These are phyloP conservation scores for Sanghuangporus baumii DNA, from an alignment of 1,284 basidiomycete species.

Conservation along the genomic window DNA sequence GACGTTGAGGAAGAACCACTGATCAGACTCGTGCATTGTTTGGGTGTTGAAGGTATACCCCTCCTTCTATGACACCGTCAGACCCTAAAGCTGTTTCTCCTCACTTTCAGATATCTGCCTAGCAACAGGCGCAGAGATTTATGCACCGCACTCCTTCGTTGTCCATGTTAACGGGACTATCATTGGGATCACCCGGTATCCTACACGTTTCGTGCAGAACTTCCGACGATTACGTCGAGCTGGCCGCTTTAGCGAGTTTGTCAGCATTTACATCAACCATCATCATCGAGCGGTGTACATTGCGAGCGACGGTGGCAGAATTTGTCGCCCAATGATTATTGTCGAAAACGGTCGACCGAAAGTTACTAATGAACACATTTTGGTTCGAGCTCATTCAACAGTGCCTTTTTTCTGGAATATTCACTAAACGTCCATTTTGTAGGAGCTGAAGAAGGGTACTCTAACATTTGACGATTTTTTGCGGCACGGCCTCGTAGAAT, in stretches of 20 bases:
- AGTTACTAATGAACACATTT: conserved; percentile 80
- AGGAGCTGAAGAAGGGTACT: conserved; percentile 77
- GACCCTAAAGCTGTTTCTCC: conserved; percentile 15
- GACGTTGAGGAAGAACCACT: conserved; percentile 97
- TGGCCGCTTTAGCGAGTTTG: conserved; percentile 92
- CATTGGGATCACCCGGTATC: conserved; percentile 87
- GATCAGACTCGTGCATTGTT: conserved; percentile 83
- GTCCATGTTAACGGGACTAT: conserved; percentile 98
- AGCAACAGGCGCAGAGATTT: conserved; percentile 94
- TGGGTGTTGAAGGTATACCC: conserved; percentile 83
- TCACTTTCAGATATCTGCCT: conserved; percentile 75
- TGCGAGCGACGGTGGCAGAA: conserved; percentile 95
- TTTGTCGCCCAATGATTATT: conserved; percentile 98
- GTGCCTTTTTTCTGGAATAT: not conserved
- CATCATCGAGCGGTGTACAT: conserved; percentile 96
- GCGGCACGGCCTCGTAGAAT: conserved; percentile 94
- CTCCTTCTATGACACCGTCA: conserved; percentile 8
- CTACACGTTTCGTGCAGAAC: conserved; percentile 80
- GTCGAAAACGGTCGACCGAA: conserved; percentile 81
- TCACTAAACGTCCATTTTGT: not conserved
- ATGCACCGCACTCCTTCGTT: conserved; percentile 86
- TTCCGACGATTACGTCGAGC: conserved; percentile 93
- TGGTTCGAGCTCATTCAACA: conserved; percentile 38
- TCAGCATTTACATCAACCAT: conserved; percentile 94
- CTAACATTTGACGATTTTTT: conserved; percentile 95